phyloP scores from a whole-genome alignment of 2,329 filamentous ascomycete genomes.

The Phoma sp. region DNA sequence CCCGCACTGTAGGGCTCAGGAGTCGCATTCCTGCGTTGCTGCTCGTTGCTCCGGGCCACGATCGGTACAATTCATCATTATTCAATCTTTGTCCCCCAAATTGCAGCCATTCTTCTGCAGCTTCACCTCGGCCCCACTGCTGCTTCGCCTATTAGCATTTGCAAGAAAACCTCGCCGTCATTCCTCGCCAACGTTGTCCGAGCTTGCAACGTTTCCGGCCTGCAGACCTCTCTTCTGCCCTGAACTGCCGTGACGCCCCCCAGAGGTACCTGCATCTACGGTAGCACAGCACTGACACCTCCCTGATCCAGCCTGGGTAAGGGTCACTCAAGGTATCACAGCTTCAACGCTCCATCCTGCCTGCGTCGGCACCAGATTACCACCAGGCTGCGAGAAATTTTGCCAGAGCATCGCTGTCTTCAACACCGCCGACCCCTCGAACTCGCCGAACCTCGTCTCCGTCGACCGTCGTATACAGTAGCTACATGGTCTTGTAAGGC shows the following conservation, averaged over 20 bases:
- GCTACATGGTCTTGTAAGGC: slow-evolving; percentile 42
- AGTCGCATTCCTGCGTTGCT: slow-evolving; percentile 40
- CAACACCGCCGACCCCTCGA: slow-evolving; percentile 28
- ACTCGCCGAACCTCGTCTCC: slow-evolving; percentile 22
- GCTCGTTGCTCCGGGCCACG: slow-evolving; percentile 41
- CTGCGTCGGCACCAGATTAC: slow-evolving; percentile 30
- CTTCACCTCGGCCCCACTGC: slow-evolving; percentile 43
- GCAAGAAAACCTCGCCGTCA: slow-evolving; percentile 33
- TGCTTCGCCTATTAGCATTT: slow-evolving; percentile 37
- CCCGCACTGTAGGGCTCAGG: slow-evolving; percentile 36
- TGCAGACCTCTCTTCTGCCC: slow-evolving; percentile 25
- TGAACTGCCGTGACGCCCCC: slow-evolving; percentile 36
- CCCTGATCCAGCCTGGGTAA: slow-evolving; percentile 33
- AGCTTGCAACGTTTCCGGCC: slow-evolving; percentile 29
- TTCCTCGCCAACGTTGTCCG: slow-evolving; percentile 28
- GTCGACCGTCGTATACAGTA: slow-evolving; percentile 26
- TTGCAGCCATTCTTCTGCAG: slow-evolving; percentile 37
- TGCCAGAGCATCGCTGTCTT: slow-evolving; percentile 31
- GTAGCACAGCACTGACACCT: slow-evolving; percentile 40
- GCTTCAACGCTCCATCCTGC: slow-evolving; percentile 34
- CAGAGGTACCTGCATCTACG: slow-evolving; percentile 43
- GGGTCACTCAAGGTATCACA: slow-evolving; percentile 38
- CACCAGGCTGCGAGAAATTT: slow-evolving; percentile 26
- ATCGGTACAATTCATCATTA: slow-evolving; percentile 43
- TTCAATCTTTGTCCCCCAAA: slow-evolving; percentile 35